A percentile compares a stretch with the other conserved stretches of the same genome.
These are phyloP conservation scores for Apocynum venetum DNA, from an alignment of 257 asterid genomes.

Conservation along the genomic window DNA sequence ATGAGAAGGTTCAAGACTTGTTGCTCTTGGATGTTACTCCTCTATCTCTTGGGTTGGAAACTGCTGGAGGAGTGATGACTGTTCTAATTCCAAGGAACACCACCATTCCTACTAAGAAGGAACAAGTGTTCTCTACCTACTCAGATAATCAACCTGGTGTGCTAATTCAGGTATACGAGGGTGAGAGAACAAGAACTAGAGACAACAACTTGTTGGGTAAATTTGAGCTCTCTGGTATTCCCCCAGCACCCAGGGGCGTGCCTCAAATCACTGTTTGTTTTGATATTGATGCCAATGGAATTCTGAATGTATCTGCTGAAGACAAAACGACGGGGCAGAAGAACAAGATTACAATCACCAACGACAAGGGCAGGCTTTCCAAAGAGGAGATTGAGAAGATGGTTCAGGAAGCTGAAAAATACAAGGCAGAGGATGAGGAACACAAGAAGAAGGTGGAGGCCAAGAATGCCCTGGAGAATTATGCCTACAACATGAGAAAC, in stretches of 20 bases:
- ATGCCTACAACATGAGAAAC: constrained; percentile 42
- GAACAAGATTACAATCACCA: constrained; percentile 33
- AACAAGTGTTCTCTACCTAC: constrained; percentile 40
- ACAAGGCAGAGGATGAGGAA: constrained; percentile 38
- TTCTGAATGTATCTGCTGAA: constrained; percentile 32
- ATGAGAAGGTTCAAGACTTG: constrained; percentile 34
- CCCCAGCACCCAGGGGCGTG: constrained; percentile 45
- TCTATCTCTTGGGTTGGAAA: constrained; percentile 34
- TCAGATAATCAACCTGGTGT: constrained; percentile 44
- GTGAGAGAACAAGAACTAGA: constrained; percentile 35
- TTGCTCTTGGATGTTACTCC: constrained; percentile 33
- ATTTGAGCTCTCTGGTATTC: constrained; percentile 41
- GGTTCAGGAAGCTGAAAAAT: constrained; percentile 35
- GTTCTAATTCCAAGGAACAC: constrained; percentile 31
- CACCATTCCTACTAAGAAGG: constrained; percentile 36
- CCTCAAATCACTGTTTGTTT: constrained; percentile 43
- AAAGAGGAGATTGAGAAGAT: constrained; percentile 39
- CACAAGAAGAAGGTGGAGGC: constrained; percentile 47
- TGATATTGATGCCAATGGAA: constrained; percentile 42
- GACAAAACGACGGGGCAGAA: constrained; percentile 37
- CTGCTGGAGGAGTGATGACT: constrained; percentile 38
- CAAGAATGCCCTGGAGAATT: constrained; percentile 40
- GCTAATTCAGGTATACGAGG: constrained; percentile 34
- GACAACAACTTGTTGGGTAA: constrained; percentile 35
- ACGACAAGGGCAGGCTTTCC: constrained; percentile 36